Evolutionary conservation across 805 yeast genomes (phyloP), one percentile per base, ranked within the genome.

Genomic region (Metschnikowia cubensis): DNA sequence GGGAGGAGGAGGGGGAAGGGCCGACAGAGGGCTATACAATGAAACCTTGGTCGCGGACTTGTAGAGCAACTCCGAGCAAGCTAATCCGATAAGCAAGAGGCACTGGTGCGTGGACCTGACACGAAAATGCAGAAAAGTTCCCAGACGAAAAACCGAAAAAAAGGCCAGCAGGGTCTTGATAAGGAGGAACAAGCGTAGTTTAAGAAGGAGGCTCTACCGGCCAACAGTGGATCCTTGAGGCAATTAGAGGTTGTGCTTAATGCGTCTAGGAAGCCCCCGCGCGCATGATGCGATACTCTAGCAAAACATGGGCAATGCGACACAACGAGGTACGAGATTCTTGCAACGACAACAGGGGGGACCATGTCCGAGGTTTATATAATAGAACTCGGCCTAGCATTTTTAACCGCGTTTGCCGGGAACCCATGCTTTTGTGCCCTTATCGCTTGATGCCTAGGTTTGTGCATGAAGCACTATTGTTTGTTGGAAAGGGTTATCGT

Each of bases 81-180:
- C 45, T 20, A 42, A 33, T 21, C 45, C 36, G 45, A 42, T 42
- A 33, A 42, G 45, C 45, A 20, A 22, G 45, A 39, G 45, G 36
- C 37, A 42, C 35, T 33, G 37, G 29, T 42, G 45, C 45, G 45
- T 20, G 35, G 35, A n/a, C 37, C 45, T 13, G 29, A 13, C 31
- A 42, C 45, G 37, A n/a, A n/a, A 15, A 33, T 14, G 37, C 29
- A 42, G n/a, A 18, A 33, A 15, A n/a, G 13, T 7, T 17, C 37
- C 45, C 37, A 20, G 18, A 33, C 17, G 29, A 42, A 32, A 21
- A 33, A 33, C 20, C 45, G 10, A 42, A 41, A 32, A 42, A 21
- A 17, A 22, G 34, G 11, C 13, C 37, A 6, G 37, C 29, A 14
- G 20, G 8, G 10, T 33, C 8, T 4, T 6, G 15, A 34, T 17